A percentile compares a stretch with the other conserved stretches of the same genome.
Conservation (phyloP, 1,139 yeast genomes). For the Hansenula sp. region DNA sequence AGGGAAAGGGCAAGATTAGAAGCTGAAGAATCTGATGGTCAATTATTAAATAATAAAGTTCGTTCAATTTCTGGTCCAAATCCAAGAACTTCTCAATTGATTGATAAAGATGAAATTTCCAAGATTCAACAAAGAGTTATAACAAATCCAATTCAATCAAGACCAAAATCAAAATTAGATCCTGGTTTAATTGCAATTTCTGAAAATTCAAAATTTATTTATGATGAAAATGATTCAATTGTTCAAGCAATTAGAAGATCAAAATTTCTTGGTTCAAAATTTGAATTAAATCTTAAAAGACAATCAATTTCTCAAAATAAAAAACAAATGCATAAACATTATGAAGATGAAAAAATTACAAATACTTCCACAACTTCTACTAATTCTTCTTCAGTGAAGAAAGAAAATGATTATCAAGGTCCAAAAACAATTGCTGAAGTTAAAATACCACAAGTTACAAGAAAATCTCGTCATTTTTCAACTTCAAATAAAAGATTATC, state of each 20-base stretch:
- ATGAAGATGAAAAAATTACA: slow-evolving; percentile 34
- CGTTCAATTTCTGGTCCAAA: slow-evolving; percentile 35
- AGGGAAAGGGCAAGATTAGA: not conserved
- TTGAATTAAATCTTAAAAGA: slow-evolving; percentile 25
- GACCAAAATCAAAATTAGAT: slow-evolving; percentile 71
- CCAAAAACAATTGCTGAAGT: slow-evolving; percentile 53
- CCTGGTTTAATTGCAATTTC: slow-evolving; percentile 39
- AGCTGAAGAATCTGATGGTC: slow-evolving; percentile 11
- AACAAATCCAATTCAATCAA: slow-evolving; percentile 35
- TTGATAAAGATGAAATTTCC: slow-evolving; percentile 19
- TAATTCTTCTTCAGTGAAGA: too few relatives aligned
- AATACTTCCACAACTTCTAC: too few relatives aligned
- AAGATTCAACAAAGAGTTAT: slow-evolving; percentile 32
- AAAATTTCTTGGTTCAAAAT: slow-evolving; percentile 35
- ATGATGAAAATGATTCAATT: slow-evolving; percentile 21
- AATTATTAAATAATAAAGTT: slow-evolving; percentile 13
- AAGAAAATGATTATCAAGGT: slow-evolving; percentile 18
- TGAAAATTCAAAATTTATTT: slow-evolving; percentile 10
- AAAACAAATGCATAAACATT: slow-evolving; percentile 30
- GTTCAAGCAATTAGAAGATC: slow-evolving; percentile 35
- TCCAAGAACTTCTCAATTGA: slow-evolving; percentile 20
- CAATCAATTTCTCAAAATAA: slow-evolving; percentile 33
- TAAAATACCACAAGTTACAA: slow-evolving; percentile 63
- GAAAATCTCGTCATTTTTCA: slow-evolving; percentile 60
- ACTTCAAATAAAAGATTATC: slow-evolving; percentile 64